Base-by-base conservation (phyloP, 1,284 basidiomycete genomes). In the Ganoderma sinense region DNA sequence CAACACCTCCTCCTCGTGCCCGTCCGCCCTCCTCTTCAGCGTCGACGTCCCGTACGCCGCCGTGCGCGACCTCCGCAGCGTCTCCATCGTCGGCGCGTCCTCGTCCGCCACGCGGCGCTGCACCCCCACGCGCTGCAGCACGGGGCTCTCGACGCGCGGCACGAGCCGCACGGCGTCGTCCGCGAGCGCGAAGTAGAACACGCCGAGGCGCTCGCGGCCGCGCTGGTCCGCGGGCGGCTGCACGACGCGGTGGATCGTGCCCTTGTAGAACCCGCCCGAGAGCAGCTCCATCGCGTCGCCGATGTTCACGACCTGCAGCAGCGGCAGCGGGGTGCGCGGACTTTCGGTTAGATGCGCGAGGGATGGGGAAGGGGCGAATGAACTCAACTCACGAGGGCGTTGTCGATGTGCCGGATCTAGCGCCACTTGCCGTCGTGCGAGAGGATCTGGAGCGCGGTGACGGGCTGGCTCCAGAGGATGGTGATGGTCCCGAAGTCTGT, bases 391-490 rank as follows among this genome's bases (percentile, higher is more conserved):
- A 89, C 88, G 48, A 90, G 75, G 0, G 87, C 88, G 68, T 90
- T 89, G 8, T 88, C 85, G 23, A 89, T 82, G 73, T 91, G 88
- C 69, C 79, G 84, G 20, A 89, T 80, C 87, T 88, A 91, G 66
- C 84, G 84, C 89, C 89, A 91, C 36, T 77, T 81, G 1, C 85
- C 86, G 55, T 88, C 85, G 4, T 73, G 82, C 0, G 83, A 81
- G 8, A 87, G 78, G 59, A 91, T 89, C 67, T 91, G 89, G 20
- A 91, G 81, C 0, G 81, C 88, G 2, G 85, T 80, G 1, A 90
- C 84, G 0, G 89, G 89, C 67, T 90, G 89, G 59, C 87, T 88
- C 80, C 85, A 90, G 4, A 90, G 78, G 20, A 90, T 84, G 0
- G 85, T 87, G 62, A 91, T 79, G 2, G 82, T 84, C 16, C 86